A percentile compares a stretch with the other conserved stretches of the same genome.
Conservation (phyloP, 306 rosid species). For the Rubus parviflorus region DNA sequence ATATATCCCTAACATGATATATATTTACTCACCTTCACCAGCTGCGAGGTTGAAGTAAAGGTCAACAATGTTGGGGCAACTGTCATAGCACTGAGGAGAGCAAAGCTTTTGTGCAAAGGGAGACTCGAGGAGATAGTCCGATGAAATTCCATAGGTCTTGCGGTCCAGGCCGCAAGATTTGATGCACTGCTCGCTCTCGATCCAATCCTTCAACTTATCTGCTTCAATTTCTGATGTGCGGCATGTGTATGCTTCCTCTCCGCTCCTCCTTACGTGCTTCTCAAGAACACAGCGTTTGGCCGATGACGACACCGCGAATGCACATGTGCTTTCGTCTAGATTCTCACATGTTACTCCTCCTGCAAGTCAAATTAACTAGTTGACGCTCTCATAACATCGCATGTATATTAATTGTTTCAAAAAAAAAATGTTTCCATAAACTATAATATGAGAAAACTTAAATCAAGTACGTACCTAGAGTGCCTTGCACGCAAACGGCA, state of each 20-base stretch:
- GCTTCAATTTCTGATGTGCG: constrained; percentile 68
- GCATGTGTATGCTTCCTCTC: constrained; percentile 74
- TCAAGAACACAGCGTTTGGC: constrained; percentile 83
- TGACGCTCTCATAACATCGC: not conserved
- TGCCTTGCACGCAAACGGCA: constrained; percentile 41
- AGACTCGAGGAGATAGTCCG: constrained; percentile 68
- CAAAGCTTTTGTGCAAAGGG: constrained; percentile 59
- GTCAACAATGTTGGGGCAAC: constrained; percentile 73
- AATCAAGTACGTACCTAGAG: constrained; percentile 40
- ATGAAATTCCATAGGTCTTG: constrained; percentile 66
- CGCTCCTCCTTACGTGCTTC: constrained; percentile 57
- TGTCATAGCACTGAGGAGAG: constrained; percentile 62
- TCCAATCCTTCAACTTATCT: constrained; percentile 55
- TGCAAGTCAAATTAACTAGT: constrained; percentile 2
- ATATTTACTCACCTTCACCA: constrained; percentile 59
- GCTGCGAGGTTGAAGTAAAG: constrained; percentile 86
- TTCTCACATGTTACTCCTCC: constrained; percentile 63
- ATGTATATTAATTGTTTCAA: not conserved
- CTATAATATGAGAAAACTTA: not conserved
- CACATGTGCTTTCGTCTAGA: constrained; percentile 50
- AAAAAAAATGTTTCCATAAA: not conserved
- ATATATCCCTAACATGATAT: not conserved
- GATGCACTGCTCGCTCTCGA: constrained; percentile 62
- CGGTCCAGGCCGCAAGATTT: constrained; percentile 72
- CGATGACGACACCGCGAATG: constrained; percentile 64